phyloP scores from a whole-genome alignment of 1,284 basidiomycete genomes.

The Ceratobasidium sp. region DNA sequence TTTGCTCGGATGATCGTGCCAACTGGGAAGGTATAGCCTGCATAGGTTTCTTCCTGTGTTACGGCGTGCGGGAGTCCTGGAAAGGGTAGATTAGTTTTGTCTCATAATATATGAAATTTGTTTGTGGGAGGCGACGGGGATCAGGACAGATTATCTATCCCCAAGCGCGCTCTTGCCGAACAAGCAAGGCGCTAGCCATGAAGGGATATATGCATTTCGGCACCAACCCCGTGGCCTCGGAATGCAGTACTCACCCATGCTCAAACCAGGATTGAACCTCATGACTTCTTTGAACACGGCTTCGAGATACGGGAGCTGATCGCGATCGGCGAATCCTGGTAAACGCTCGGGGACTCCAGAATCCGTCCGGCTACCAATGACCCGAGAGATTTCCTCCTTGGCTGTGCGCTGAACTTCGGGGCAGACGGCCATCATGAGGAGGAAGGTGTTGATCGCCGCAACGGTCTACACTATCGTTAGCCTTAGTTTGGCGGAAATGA shows the following conservation, averaged over 20 bases:
- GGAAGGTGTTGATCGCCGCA: conserved; percentile 52
- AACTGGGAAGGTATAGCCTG: conserved; percentile 14
- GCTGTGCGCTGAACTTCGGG: conserved; percentile 55
- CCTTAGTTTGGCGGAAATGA: background rate
- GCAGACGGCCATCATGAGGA: conserved; percentile 55
- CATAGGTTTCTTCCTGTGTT: conserved; percentile 23
- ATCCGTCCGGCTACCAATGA: conserved; percentile 47
- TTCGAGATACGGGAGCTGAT: conserved; percentile 55
- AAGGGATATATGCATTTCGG: too few species aligned
- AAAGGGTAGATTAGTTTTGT: conserved; percentile 6
- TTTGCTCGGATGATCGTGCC: conserved; percentile 28
- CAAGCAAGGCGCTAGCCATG: too few species aligned
- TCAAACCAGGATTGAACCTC: conserved; percentile 44
- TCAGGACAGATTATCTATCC: too few species aligned
- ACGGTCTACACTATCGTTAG: conserved; percentile 48
- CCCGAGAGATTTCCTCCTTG: conserved; percentile 56
- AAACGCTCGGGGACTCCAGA: conserved; percentile 47
- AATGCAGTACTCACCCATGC: conserved; percentile 25
- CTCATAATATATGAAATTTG: too few species aligned
- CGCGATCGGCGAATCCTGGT: conserved; percentile 55
- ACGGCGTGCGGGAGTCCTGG: conserved; percentile 26
- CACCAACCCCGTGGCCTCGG: too few species aligned
- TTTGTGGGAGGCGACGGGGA: too few species aligned
- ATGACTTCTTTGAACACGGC: conserved; percentile 56
- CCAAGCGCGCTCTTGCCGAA: too few species aligned